Evolutionary conservation across 805 yeast genomes (phyloP), one percentile per base, ranked within the genome.

Genomic region (Candida piceae): DNA sequence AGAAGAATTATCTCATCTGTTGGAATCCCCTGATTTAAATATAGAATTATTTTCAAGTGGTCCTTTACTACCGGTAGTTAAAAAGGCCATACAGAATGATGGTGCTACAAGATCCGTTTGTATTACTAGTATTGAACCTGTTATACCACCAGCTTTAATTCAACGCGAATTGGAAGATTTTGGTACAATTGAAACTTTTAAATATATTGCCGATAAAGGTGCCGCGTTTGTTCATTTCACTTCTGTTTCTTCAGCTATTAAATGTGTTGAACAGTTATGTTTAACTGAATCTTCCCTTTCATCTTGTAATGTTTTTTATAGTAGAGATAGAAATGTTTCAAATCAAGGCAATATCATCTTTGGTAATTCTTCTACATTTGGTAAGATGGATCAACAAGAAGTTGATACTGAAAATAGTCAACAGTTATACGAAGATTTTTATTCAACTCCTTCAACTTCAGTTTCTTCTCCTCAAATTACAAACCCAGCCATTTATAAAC

Each of bases 161-260:
- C 39, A 44, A 5, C 42, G 47, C 4, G 66, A 62, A 36, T 61
- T 70, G 38, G 53, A 45, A 18, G 56, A 60, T 28, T 63, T 63
- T 41, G 79, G 78, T 13, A 60, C 59, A 0, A 49, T 71, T 22
- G 74, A 70, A 36, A 56, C 58, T 18, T 48, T 68, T 37, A 53
- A 54, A 25, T 41, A 57, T 24, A 39, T 47, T 23, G 40, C 46
- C 4, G 44, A 39, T 23, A 40, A 53, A 33, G 42, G 45, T 29
- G 52, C 52, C 5, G 55, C 57, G 1, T 49, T 55, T 37, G 52
- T 63, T 19, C 68, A 71, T 47, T 74, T 66, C 46, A 64, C 69
- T 4, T 63, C 72, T 19, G 69, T 72, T 23, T 69, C 69, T 32
- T 47, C 69, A 8, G 72, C 77, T 12, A 67, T 72, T 34, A 66